Base-by-base conservation (phyloP, 108 stramenopile genomes). In the Tribonema minus region DNA sequence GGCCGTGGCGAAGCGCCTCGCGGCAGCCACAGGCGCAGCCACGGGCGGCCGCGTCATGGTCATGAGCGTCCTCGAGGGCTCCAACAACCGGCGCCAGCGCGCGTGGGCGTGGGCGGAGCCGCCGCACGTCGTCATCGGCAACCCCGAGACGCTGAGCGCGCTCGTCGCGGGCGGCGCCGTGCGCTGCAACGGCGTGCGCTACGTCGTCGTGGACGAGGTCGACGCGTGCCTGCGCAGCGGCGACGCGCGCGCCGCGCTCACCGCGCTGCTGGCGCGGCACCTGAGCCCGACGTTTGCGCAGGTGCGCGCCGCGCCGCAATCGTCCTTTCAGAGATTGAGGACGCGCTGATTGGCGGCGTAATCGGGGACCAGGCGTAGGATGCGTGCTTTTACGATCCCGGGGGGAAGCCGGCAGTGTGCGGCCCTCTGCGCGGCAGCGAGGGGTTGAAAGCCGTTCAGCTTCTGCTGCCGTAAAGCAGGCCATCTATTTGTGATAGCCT, bases 21-120 rank as follows among this genome's bases (percentile, higher is more conserved):
- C 84, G 26, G 70, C 82, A 37, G 80, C 40, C 7, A 69, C 74
- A 31, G 35, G 65, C 35, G 4, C n/a, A 4, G 29, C 38, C 67
- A 54, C 37, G 6, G 67, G 37, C 0, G 54, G 67, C 29, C 76
- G 69, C 38, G 27, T 96, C 15, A 85, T 91, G 84, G 86, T 96
- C 84, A 96, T 96, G 95, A 89, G 87, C 60, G 72, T 94, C 26
- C 88, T 96, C 3, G 91, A 95, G 70, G 95, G 95, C 15, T 93
- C 93, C 38, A 82, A 86, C 65, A 81, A 81, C 37, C 64, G 37
- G 58, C 70, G 80, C 27, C 80, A 95, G 85, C 76, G 91, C 40
- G 92, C 92, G 0, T 96, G 95, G 95, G 94, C 94, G 25, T 90
- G 91, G 91, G 92, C 95, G 3, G 94, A 92, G 59, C 91, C 92